Conservation (phyloP, 306 rosid genomes). For the Oxytropis ochrocephala region DNA sequence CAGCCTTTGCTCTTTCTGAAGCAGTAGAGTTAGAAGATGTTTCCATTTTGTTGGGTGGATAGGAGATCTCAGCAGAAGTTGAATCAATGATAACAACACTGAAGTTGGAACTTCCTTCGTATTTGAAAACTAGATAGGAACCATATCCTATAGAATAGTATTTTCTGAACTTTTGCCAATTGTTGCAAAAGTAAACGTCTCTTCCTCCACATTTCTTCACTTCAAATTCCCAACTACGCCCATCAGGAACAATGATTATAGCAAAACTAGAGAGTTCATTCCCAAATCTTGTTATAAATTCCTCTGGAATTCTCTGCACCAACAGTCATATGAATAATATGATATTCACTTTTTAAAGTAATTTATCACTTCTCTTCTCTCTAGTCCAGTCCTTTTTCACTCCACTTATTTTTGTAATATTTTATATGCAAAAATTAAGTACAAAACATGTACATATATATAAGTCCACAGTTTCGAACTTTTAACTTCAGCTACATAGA, state of each 20-base stretch:
- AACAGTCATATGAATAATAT: no score
- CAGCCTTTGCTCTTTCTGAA: neutral
- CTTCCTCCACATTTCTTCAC: constrained; percentile 8
- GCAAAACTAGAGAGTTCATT: neutral
- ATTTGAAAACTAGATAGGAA: constrained; percentile 12
- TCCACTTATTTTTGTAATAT: no score
- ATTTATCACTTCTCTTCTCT: no score
- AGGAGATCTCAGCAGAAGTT: no score
- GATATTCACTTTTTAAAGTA: no score
- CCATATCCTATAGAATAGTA: constrained; percentile 14
- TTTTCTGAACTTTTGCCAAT: constrained; percentile 17
- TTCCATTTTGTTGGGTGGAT: no score
- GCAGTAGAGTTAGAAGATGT: neutral
- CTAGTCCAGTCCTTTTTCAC: no score
- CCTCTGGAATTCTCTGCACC: constrained; percentile 30
- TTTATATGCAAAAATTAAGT: no score
- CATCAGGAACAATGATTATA: constrained; percentile 5
- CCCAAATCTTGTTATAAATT: constrained; percentile 21
- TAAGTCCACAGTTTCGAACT: no score
- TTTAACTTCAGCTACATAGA: no score
- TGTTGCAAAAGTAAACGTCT: neutral
- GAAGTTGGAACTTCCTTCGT: neutral
- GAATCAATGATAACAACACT: neutral
- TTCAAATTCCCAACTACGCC: constrained; percentile 4
- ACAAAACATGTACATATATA: no score